A percentile compares a stretch with the other conserved stretches of the same genome.
phyloP scores from a whole-genome alignment of 2,329 filamentous ascomycete species.

The Neonectria punicea region DNA sequence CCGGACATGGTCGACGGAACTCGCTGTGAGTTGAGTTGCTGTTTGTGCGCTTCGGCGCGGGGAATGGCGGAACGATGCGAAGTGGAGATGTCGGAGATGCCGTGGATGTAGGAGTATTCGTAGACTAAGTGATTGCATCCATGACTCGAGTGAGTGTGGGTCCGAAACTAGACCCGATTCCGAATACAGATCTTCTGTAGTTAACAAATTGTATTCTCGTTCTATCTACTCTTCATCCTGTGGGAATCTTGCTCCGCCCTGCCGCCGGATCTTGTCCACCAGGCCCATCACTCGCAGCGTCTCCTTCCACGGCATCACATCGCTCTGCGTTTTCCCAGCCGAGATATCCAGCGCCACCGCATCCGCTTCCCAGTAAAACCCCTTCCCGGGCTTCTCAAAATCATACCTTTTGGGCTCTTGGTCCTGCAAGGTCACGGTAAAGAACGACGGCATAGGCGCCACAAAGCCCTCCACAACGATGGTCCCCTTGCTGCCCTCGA shows the following conservation, averaged over 20 bases:
- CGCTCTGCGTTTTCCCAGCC: slow-evolving; percentile 50
- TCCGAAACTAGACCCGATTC: no score
- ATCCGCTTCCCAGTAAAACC: slow-evolving; percentile 59
- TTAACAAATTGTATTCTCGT: not conserved
- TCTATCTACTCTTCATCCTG: not conserved
- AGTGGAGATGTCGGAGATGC: not conserved
- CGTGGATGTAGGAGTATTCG: not conserved
- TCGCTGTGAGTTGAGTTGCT: not conserved
- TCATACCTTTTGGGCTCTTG: slow-evolving; percentile 47
- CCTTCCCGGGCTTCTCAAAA: slow-evolving; percentile 50
- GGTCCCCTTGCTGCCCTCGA: slow-evolving; percentile 52
- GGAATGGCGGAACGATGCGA: slow-evolving; percentile 4
- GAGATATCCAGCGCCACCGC: slow-evolving; percentile 54
- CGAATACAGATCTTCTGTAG: no score
- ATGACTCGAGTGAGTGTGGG: not conserved
- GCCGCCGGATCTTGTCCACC: slow-evolving; percentile 52
- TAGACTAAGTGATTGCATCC: not conserved
- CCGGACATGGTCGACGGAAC: not conserved
- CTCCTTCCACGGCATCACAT: slow-evolving; percentile 57
- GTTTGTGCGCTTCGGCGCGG: not conserved
- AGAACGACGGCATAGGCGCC: slow-evolving; percentile 48
- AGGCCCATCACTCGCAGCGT: slow-evolving; percentile 58
- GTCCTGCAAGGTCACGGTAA: slow-evolving; percentile 47
- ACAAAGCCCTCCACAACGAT: slow-evolving; percentile 50
- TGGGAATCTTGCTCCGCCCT: slow-evolving; percentile 7